phyloP scores from a whole-genome alignment of 2,329 filamentous ascomycete genomes.

The Raffaelea albimanens region DNA sequence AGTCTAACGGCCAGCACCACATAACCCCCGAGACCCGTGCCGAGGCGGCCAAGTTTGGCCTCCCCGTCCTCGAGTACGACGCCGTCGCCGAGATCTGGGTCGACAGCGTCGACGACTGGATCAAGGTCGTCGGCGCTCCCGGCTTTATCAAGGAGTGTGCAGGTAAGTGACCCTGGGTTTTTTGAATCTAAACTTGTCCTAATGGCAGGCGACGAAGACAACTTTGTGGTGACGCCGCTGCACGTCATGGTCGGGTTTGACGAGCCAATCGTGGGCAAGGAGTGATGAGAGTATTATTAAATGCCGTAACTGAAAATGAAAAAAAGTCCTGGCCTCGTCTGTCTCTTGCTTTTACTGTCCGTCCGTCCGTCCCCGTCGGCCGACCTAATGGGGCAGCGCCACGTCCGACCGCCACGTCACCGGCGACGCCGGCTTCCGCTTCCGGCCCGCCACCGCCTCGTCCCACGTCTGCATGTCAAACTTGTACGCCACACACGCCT shows the following conservation, averaged over 20 bases:
- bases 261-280: slow-evolving; percentile 4
- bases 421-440: too few relatives aligned
- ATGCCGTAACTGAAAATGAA: too few relatives aligned
- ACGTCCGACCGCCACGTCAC: too few relatives aligned
- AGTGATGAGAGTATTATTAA: too few relatives aligned
- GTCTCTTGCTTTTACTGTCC: too few relatives aligned
- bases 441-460: neutral
- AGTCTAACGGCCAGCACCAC: slow-evolving; percentile 4
- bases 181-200: neutral
- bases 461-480: neutral
- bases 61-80: slow-evolving; percentile 11
- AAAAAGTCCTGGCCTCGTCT: too few relatives aligned
- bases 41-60: slow-evolving; percentile 2
- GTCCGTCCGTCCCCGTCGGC: too few relatives aligned
- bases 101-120: slow-evolving; percentile 10
- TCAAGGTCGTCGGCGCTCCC: neutral
- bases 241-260: slow-evolving; percentile 10
- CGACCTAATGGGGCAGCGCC: too few relatives aligned
- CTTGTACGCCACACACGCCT: neutral
- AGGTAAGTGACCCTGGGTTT: neutral
- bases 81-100: slow-evolving; percentile 11
- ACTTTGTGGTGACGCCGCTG: slow-evolving; percentile 8
- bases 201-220: slow-evolving; percentile 3
- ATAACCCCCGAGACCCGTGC: slow-evolving; percentile 7
- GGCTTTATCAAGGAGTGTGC: slow-evolving; percentile 5